Base-by-base conservation (phyloP, 164 flowering plant genomes). In the Umbellularia californica region DNA sequence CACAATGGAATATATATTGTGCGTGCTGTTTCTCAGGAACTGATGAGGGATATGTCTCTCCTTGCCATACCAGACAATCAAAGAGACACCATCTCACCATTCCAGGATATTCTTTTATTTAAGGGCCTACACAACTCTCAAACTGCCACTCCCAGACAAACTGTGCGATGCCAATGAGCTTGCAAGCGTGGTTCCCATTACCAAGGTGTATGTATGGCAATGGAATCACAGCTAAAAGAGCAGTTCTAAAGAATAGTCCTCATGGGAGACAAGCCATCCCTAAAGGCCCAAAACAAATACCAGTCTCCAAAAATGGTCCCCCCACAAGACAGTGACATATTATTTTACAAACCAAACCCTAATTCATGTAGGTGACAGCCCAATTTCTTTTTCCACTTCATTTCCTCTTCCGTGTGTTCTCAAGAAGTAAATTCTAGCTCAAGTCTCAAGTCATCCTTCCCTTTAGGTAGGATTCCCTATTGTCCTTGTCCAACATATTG, bases 361-460 rank as follows among this genome's bases (percentile, higher is more conserved):
- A 55, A 55, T 55, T 14, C 20, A 55, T 17, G n/a, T 5, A 17
- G 7, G 60, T 55, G 3, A 55, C 60, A 55, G 47, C 47, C 47
- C 47, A 55, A 55, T 14, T 41, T 17, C 5, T 55, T 41, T 41
- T 41, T 9, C 47, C 47, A 1, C 47, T 41, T 55, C 60, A 15
- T 55, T 55, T 55, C 60, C 60, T 55, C 60, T 55, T 55, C 13
- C 15, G n/a, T 55, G 47, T 41, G 47, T 41, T 41, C 47, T 41
- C 0, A 55, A 55, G n/a, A 55, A 55, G 60, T 70, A 17, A 74
- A 41, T 41, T 66, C 33, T 14, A 76, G 22, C 33, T 71, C n/a
- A 72, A 75, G 50, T 58, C 35, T 72, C 64, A 30, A 69, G 74
- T 60, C 70, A 63, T 78, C 80, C 80, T 72, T 27, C 65, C 51